Conservation (phyloP, 495 filamentous ascomycete species). For the Hypomontagnella submonticulosa region DNA sequence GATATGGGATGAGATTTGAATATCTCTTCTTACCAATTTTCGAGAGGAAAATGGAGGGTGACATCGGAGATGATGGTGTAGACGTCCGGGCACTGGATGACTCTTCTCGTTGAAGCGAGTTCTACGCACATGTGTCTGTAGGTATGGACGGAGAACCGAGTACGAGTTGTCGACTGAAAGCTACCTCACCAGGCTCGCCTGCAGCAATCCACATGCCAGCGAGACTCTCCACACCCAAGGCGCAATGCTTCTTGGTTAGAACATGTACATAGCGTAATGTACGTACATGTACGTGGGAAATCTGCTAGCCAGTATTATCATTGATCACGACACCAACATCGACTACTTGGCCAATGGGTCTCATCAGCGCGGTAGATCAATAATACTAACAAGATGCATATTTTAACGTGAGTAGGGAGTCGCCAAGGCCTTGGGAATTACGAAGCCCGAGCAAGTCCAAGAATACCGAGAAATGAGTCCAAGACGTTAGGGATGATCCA, state of each 20-base stretch:
- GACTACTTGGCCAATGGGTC: slow-evolving; percentile 14
- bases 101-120: too few relatives aligned
- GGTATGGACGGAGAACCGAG: slow-evolving; percentile 14
- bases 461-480: slow-evolving; percentile 5
- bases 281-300: slow-evolving; percentile 12
- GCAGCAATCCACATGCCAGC: slow-evolving; percentile 30
- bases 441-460: slow-evolving; percentile 1
- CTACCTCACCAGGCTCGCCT: too few relatives aligned
- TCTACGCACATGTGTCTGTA: too few relatives aligned
- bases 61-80: slow-evolving; percentile 19
- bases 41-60: slow-evolving; percentile 14
- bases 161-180: slow-evolving; percentile 8
- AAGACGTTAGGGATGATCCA: slow-evolving; percentile 4
- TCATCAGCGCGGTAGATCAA: not conserved
- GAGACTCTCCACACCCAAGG: slow-evolving; percentile 17
- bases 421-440: slow-evolving; percentile 24
- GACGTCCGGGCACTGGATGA: not conserved
- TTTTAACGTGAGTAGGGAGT: not conserved
- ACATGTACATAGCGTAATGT: slow-evolving; percentile 4
- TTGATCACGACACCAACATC: slow-evolving; percentile 22
- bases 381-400: not conserved
- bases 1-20: slow-evolving; percentile 26
- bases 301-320: slow-evolving; percentile 19
- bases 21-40: slow-evolving; percentile 9
- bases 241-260: slow-evolving; percentile 18